A percentile compares a stretch with the other conserved stretches of the same genome.
Evolutionary conservation across 2,329 filamentous ascomycete species (phyloP).

Genomic region (Chaetomiaceae sp.): DNA sequence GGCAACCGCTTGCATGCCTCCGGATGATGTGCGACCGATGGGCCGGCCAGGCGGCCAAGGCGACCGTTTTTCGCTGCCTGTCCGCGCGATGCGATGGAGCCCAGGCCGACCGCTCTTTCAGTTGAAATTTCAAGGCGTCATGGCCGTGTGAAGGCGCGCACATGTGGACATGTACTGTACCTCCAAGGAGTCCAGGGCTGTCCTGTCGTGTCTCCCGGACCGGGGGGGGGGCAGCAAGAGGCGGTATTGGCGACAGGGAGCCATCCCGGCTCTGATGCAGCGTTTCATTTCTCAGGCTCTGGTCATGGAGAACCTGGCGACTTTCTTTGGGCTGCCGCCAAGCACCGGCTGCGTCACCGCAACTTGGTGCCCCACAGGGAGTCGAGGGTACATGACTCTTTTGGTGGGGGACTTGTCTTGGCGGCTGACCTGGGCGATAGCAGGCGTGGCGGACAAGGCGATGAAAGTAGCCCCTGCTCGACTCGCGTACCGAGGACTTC

Average conservation of each 20-base stretch:
- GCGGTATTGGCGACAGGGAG: slow-evolving; percentile 23
- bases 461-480: slow-evolving; percentile 14
- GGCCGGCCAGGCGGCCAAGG: slow-evolving; percentile 7
- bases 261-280: slow-evolving; percentile 19
- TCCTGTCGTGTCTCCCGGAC: slow-evolving; percentile 13
- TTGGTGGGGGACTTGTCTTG: slow-evolving; percentile 15
- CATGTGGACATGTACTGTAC: slow-evolving; percentile 20
- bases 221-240: slow-evolving; percentile 17
- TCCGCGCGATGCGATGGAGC: not conserved
- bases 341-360: slow-evolving; percentile 28
- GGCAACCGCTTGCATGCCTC: not conserved
- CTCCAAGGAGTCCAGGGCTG: no score
- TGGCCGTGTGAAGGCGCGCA: slow-evolving; percentile 9
- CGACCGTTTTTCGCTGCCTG: not conserved
- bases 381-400: slow-evolving; percentile 17
- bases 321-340: slow-evolving; percentile 20
- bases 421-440: not conserved
- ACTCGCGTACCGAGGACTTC: slow-evolving; percentile 19
- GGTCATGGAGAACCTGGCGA: slow-evolving; percentile 23
- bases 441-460: not conserved
- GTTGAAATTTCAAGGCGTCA: slow-evolving; percentile 13
- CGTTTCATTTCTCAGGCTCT: slow-evolving; percentile 26
- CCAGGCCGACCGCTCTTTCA: slow-evolving; percentile 21
- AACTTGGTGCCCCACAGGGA: slow-evolving; percentile 18
- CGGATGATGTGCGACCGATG: not conserved